Evolutionary conservation across 352 stramenopile genomes (phyloP).

Genomic region (Globisporangium iwayamae): DNA sequence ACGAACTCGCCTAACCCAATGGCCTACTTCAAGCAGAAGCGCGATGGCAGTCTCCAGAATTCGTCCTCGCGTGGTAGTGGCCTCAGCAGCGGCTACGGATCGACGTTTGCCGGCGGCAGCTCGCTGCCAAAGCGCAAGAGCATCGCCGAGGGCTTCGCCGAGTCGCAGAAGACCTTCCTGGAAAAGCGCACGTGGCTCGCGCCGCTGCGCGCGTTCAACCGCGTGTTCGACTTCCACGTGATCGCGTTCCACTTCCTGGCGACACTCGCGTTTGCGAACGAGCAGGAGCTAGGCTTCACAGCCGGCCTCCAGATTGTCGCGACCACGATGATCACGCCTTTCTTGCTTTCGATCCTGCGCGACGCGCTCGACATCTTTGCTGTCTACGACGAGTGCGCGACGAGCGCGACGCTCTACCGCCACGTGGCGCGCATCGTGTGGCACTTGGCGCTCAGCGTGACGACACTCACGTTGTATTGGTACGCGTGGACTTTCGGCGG

Average conservation of each 20-base stretch:
- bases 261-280: constrained; percentile 88
- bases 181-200: constrained; percentile 97
- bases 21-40: constrained; percentile 48
- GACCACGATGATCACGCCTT: constrained; percentile 91
- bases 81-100: constrained; percentile 23
- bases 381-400: constrained; percentile 59
- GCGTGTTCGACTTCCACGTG: constrained; percentile 98
- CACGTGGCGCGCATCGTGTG: constrained; percentile 85
- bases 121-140: constrained; percentile 62
- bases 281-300: constrained; percentile 89
- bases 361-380: constrained; percentile 91
- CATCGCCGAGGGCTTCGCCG: constrained; percentile 87
- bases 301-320: constrained; percentile 87
- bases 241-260: constrained; percentile 95
- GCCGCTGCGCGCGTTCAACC: constrained; percentile 92
- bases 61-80: constrained; percentile 16
- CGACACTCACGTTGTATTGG: constrained; percentile 78
- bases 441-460: constrained; percentile 55
- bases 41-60: constrained; percentile 19
- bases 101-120: constrained; percentile 13
- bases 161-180: constrained; percentile 96
- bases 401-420: constrained; percentile 64
- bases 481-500: constrained; percentile 65
- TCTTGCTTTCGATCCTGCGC: constrained; percentile 84
- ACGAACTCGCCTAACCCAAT: constrained; percentile 57